phyloP scores from a whole-genome alignment of 225 moss, liverwort and hornwort species.

The Thuidium tamariscinum region DNA sequence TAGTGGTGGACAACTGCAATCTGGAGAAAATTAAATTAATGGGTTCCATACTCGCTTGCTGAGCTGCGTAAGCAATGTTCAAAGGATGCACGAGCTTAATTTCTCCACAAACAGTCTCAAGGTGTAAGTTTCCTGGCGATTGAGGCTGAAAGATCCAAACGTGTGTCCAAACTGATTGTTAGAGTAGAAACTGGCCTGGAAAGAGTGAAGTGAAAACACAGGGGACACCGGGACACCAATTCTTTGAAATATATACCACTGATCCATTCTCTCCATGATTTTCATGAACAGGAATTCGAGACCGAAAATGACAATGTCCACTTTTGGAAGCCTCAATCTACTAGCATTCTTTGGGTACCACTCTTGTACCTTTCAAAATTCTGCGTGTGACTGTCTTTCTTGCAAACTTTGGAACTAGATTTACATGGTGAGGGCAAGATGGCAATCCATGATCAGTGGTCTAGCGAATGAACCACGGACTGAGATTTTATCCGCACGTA shows the following conservation, averaged over 20 bases:
- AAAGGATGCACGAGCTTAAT: not conserved
- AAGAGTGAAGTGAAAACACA: not conserved
- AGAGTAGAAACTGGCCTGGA: not conserved
- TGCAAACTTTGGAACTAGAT: not conserved
- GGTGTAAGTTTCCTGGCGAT: not conserved
- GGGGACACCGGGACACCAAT: not conserved
- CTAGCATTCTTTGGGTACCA: conserved; percentile 29
- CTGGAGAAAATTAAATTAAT: not conserved
- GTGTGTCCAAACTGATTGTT: no score
- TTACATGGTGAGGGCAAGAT: not conserved
- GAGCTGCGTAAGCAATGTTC: not conserved
- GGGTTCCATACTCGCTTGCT: not conserved
- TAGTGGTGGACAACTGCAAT: not conserved
- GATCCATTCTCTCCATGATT: not conserved
- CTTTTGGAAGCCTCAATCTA: conserved; percentile 14
- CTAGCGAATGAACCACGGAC: not conserved
- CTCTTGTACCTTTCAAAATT: not conserved
- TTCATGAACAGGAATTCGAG: not conserved
- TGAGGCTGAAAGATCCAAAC: not conserved
- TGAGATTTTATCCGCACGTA: not conserved
- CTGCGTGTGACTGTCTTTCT: not conserved
- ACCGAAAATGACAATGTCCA: conserved; percentile 19
- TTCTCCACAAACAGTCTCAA: not conserved
- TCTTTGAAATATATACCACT: not conserved
- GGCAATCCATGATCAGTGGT: not conserved